Conservation (phyloP, 495 filamentous ascomycete species). For the Aspergillus haitiensis region DNA sequence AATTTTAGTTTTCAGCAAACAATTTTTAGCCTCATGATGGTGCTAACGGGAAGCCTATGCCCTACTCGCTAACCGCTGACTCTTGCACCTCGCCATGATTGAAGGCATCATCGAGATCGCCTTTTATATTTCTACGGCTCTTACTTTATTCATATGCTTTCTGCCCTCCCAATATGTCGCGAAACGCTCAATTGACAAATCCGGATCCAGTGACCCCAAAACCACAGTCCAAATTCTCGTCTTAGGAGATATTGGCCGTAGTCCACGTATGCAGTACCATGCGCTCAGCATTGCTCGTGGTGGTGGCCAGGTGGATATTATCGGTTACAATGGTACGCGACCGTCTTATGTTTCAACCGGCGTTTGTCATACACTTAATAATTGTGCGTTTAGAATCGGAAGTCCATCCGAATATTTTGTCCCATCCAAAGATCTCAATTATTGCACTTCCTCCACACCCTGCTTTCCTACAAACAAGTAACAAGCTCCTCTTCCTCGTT, state of each 20-base stretch:
- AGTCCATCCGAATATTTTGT: constrained; percentile 71
- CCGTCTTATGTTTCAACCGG: constrained; percentile 3
- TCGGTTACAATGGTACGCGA: constrained; percentile 78
- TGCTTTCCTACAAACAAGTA: constrained; percentile 60
- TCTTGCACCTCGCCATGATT: constrained; percentile 36
- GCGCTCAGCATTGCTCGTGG: constrained; percentile 86
- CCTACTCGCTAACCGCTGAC: not conserved
- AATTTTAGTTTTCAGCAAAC: not conserved
- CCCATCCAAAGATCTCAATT: constrained; percentile 64
- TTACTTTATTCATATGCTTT: constrained; percentile 51
- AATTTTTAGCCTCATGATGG: not conserved
- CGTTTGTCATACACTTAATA: constrained; percentile 13
- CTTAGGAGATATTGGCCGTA: constrained; percentile 94
- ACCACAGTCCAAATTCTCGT: constrained; percentile 79
- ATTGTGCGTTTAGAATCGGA: constrained; percentile 57
- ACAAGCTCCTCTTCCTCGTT: constrained; percentile 74
- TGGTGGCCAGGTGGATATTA: constrained; percentile 75
- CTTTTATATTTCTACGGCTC: constrained; percentile 49
- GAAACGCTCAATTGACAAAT: constrained; percentile 19
- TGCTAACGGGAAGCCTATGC: not conserved
- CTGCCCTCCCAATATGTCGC: constrained; percentile 53
- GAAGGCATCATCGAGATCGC: constrained; percentile 43
- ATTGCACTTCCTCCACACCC: constrained; percentile 65
- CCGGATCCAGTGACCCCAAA: constrained; percentile 22
- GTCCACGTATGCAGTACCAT: constrained; percentile 99